These are phyloP conservation scores for Oidiodendron maius DNA, from an alignment of 495 filamentous ascomycete genomes.

Conservation along the genomic window DNA sequence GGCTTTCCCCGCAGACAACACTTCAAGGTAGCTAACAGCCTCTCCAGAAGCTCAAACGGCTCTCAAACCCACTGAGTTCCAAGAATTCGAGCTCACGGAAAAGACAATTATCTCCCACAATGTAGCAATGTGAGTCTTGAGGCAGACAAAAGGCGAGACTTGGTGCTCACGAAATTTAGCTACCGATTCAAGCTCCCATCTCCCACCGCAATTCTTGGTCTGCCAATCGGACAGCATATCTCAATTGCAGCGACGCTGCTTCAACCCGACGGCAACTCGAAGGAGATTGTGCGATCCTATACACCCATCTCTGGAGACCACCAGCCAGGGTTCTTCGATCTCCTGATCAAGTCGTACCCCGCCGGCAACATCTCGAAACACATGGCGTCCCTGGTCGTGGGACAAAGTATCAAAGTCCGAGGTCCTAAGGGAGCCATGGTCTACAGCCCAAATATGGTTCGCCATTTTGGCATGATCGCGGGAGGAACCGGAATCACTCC, in stretches of 20 bases:
- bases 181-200: constrained; percentile 86
- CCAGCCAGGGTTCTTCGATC: constrained; percentile 89
- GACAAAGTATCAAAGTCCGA: constrained; percentile 79
- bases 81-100: constrained; percentile 82
- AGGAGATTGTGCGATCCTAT: constrained; percentile 93
- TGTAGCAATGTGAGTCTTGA: constrained; percentile 76
- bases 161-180: too few relatives aligned
- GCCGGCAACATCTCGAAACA: constrained; percentile 94
- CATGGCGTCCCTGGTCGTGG: constrained; percentile 73
- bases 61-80: constrained; percentile 81
- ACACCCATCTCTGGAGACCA: constrained; percentile 93
- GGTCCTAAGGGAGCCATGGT: constrained; percentile 97
- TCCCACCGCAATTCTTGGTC: constrained; percentile 75
- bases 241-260: constrained; percentile 76
- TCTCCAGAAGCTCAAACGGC: constrained; percentile 64
- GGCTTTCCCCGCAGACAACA: background rate
- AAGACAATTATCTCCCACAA: constrained; percentile 94
- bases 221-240: constrained; percentile 98
- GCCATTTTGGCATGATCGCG: constrained; percentile 94
- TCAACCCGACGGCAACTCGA: constrained; percentile 56
- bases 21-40: background rate
- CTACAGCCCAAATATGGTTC: constrained; percentile 90
- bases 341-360: constrained; percentile 95
- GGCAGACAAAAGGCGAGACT: too few relatives aligned
- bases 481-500: constrained; percentile 97